Conservation (phyloP, 495 filamentous ascomycete genomes). For the Penicillium flavigenum region DNA sequence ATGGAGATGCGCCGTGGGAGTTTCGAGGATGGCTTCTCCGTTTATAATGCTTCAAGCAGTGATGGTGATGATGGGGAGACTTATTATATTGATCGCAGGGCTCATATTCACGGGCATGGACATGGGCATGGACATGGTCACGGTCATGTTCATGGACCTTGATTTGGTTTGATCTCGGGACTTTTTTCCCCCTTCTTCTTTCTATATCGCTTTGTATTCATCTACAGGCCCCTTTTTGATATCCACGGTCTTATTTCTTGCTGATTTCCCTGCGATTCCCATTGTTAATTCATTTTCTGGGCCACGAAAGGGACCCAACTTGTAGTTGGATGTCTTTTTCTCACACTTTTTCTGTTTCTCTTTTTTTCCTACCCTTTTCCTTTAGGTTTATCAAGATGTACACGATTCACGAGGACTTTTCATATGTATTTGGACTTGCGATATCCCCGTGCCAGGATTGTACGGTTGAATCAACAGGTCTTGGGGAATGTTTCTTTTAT, state of each 20-base stretch:
- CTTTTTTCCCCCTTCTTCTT: background rate
- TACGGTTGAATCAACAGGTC: slow-evolving; percentile 1
- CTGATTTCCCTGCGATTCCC: background rate
- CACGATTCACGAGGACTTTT: slow-evolving; percentile 13
- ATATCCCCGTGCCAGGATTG: slow-evolving; percentile 2
- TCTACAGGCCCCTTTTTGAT: background rate
- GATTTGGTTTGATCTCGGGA: background rate
- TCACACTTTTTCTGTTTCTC: slow-evolving; percentile 3
- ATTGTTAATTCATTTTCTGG: background rate
- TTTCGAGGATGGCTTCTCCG: slow-evolving; percentile 33
- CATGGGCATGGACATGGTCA: background rate
- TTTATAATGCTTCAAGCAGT: slow-evolving; percentile 38
- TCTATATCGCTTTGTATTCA: background rate
- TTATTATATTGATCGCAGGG: slow-evolving; percentile 35
- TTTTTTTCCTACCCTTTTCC: slow-evolving; percentile 4
- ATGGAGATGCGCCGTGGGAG: slow-evolving; percentile 25
- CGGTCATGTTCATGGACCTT: background rate
- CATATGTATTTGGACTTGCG: slow-evolving; percentile 12
- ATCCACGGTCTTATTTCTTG: background rate
- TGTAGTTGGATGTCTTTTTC: background rate
- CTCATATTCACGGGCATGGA: slow-evolving; percentile 8
- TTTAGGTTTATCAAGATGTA: slow-evolving; percentile 13
- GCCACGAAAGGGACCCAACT: background rate
- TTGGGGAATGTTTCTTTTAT: slow-evolving; percentile 1
- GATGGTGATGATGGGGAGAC: slow-evolving; percentile 35